Evolutionary conservation across 2,329 filamentous ascomycete genomes (phyloP), one percentile per base, ranked within the genome.

Genomic region (Incumbomyces lentus): DNA sequence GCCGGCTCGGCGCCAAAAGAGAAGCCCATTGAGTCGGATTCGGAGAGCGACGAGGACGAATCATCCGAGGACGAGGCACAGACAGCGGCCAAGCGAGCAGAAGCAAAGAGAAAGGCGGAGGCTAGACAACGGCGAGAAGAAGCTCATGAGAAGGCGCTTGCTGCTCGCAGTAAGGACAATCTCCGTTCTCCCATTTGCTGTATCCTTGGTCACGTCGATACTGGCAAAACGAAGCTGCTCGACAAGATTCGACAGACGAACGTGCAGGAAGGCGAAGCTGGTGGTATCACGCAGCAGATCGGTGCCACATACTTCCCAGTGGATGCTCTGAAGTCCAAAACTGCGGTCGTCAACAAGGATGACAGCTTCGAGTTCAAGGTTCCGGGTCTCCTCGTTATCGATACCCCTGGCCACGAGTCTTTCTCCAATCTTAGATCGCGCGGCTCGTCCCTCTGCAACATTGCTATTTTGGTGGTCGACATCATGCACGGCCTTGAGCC

Each of bases 161-260:
- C 87, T 37, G 89, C 90, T 40, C 79, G 88, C 51, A 96, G 90
- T 17, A 88, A 86, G 68, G 89, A 98, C 64, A 83, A 98, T 67
- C 78, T 98, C 47, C 87, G 92, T 49, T 96, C 92, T 34, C 92
- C 92, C 44, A 98, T 98, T 68, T 96, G 92, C 76, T 96, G 90
- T 83, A 98, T 98, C 77, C 80, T 98, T 54, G 92, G 92, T 60
- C 92, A 98, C 79, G 92, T 98, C 78, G 92, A 98, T 81, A 98
- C 93, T 38, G 92, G 92, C 66, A 98, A 98, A 74, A 98, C 92
- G n/a, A 98, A 96, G 72, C 74, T 98, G 53, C 77, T 98, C 49
- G 92, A 98, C 74, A 98, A 98, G 73, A 86, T 98, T 62, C 85
- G 92, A 61, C 88, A 95, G 68, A 96, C 92, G 48, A 96, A 98